Percentiles rank a stretch among this genome's conserved stretches.
Evolutionary conservation across 2,329 filamentous ascomycete genomes (phyloP).

Genomic region (Raffaelea albimanens): DNA sequence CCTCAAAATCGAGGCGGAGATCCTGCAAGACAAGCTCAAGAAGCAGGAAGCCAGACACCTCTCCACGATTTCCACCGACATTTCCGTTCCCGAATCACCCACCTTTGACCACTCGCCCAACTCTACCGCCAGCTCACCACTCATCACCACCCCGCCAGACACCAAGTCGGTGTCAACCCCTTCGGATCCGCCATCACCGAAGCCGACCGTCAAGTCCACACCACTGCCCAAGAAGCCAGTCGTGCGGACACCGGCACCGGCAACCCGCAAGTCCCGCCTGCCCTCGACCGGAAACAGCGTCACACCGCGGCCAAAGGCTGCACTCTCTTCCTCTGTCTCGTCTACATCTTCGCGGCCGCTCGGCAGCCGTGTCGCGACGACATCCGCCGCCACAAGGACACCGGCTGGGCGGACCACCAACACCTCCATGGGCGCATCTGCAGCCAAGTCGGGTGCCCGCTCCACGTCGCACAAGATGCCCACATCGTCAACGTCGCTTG

Average conservation of each 20-base stretch:
- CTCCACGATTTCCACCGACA: conserved; percentile 49
- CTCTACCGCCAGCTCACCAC: conserved; percentile 84
- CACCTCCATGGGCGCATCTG: conserved; percentile 22
- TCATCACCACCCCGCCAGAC: conserved; percentile 75
- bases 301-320: conserved; percentile 44
- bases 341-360: conserved; percentile 23
- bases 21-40: conserved; percentile 86
- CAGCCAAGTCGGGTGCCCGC: conserved; percentile 34
- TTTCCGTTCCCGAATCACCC: conserved; percentile 58
- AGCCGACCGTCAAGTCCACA: conserved; percentile 56
- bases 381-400: conserved; percentile 36
- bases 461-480: conserved; percentile 40
- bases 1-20: conserved; percentile 88
- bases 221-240: conserved; percentile 31
- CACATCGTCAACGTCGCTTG: conserved; percentile 58
- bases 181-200: conserved; percentile 79
- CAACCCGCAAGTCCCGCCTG: conserved; percentile 39
- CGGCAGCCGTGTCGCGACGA: conserved; percentile 29
- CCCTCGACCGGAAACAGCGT: conserved; percentile 41
- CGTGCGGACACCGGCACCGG: conserved; percentile 26
- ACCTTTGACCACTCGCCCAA: conserved; percentile 68
- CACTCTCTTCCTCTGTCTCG: conserved; percentile 24
- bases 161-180: conserved; percentile 53
- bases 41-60: conserved; percentile 53
- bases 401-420: conserved; percentile 36